Evolutionary conservation across 768 basidiomycete species (phyloP).

Genomic region (Paxillus ammoniavirescens): DNA sequence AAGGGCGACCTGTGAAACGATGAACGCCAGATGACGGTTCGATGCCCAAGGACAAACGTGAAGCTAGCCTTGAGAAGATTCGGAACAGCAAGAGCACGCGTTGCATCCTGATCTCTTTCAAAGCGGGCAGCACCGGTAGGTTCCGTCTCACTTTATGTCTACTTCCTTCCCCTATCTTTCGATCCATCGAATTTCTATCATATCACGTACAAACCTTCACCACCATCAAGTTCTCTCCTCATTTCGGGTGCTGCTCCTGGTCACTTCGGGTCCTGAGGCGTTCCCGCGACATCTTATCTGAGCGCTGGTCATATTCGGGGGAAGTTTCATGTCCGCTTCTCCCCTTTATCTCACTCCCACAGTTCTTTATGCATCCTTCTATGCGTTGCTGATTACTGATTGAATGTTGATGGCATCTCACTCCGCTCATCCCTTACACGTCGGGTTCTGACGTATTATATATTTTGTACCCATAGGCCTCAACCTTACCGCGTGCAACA

Average conservation of each 20-base stretch:
- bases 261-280: neutral
- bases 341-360: neutral
- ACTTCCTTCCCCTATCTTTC: neutral
- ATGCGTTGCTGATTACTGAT: constrained; percentile 13
- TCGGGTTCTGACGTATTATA: neutral
- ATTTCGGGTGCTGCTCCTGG: neutral
- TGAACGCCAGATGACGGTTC: constrained; percentile 74
- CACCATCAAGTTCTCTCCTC: neutral
- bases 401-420: neutral
- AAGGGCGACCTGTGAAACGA: neutral
- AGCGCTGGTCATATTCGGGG: neutral
- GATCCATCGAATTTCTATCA: neutral
- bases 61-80: constrained; percentile 73
- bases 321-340: neutral
- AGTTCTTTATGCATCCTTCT: neutral
- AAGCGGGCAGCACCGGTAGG: constrained; percentile 89
- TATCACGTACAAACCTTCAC: neutral
- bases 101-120: constrained; percentile 94
- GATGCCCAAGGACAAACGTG: constrained; percentile 76
- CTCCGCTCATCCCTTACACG: neutral
- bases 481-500: constrained; percentile 90
- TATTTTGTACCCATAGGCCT: constrained; percentile 51
- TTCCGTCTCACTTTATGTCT: constrained; percentile 2
- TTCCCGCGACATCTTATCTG: neutral
- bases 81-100: constrained; percentile 52